Evolutionary conservation across 192 early-diverging fungal genomes (phyloP), one percentile per base, ranked within the genome.

Genomic region (Coemansia sp.): DNA sequence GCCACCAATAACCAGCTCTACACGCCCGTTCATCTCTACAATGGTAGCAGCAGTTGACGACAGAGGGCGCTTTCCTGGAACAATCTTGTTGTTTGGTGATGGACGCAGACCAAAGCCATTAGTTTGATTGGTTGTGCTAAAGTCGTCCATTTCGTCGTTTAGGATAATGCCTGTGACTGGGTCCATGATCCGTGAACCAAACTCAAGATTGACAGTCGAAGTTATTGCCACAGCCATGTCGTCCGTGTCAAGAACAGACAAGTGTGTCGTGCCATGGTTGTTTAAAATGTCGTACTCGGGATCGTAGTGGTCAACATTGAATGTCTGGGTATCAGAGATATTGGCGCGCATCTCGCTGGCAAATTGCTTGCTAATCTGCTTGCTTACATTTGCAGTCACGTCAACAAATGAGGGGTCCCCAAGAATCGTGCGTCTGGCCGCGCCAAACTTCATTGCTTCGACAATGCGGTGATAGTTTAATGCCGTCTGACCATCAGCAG

Each of bases 111-210:
- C 94, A 85, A 89, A 90, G 18, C 64, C 71, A 60, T 92, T 90
- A 9, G 86, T 82, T 9, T 71, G 51, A 53, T 87, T 87, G 25
- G 86, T 86, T 10, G 87, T 90, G 48, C 87, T 89, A 61, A 96
- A 98, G 61, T 98, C 94, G 69, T 96, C 91, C 93, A 96, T 95
- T 63, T 96, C 88, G 66, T 96, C 87, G 69, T 98, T 98, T 45
- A 98, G 75, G 38, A 98, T 89, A 50, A 98, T 77, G 17, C 94
- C 95, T 0, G 92, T 94, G 17, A 57, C 75, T 9, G 83, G 85
- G 67, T 98, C 92, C 84, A 96, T 84, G 24, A 98, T 67, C 42
- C 84, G 85, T 6, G 91, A 87, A 11, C 95, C 95, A 81, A 96
- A 96, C 48, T 89, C 70, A 37, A 96, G 70, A 71, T 98, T 98